Base-by-base conservation (phyloP, 1,139 yeast genomes). In the Nadsonia commutata region DNA sequence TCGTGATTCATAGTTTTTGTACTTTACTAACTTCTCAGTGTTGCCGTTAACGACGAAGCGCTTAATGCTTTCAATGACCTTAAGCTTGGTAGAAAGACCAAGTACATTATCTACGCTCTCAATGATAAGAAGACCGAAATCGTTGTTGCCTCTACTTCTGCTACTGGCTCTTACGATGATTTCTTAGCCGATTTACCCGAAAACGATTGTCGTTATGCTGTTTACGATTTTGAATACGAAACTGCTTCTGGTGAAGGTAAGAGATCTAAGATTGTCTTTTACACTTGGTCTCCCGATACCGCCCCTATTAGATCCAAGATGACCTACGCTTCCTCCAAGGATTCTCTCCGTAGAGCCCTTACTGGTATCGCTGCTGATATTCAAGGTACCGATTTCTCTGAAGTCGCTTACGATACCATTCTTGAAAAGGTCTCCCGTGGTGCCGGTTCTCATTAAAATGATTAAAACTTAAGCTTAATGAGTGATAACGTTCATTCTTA, bases 351-450 rank as follows among this genome's bases (percentile, higher is more conserved):
- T 74, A 85, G 95, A 69, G 90, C 98, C 41, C 75, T 90, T 61
- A 88, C 83, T 64, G 99, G 99, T 65, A 78, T 93, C 55, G 72
- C 95, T 46, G 67, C 94, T 55, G 98, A 90, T 60, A 72, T 90
- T 58, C 98, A 93, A 73, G 98, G 97, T 61, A 90, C 98, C 47
- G 98, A 93, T 66, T 88, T 80, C 66, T 80, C 94, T 50, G 99
- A 90, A 71, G 96, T 90, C 54, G 82, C 94, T 51, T 85, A 81
- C 66, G 97, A 88, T 60, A 72, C 88, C 52, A 94, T 90, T 47
- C 75, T 86, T 65, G 96, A 85, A 60, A 83, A 71, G 66, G 96
- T 86, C 55, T 77, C 88, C 63, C 80, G 79, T 66, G 90, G 85
- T 63, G 80, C 85, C 52, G 78, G 78, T 45, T 66, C 74, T 52